These are phyloP conservation scores for Trichosporon sp. DNA, from an alignment of 1,284 basidiomycete species.

Conservation along the genomic window DNA sequence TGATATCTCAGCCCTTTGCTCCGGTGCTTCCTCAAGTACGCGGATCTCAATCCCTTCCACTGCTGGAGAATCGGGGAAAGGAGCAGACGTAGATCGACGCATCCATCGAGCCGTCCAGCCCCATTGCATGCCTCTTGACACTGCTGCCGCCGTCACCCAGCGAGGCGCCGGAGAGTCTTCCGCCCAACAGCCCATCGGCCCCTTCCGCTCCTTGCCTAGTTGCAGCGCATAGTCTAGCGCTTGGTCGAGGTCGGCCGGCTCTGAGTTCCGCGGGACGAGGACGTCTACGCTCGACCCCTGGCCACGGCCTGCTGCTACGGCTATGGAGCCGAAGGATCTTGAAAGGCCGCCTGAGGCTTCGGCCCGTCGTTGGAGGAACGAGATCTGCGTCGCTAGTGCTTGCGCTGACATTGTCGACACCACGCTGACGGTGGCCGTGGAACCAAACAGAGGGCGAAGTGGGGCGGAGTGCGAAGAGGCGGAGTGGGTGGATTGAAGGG, in stretches of 20 bases:
- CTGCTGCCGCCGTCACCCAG: background rate
- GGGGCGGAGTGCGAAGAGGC: too few species aligned
- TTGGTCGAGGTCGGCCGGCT: background rate
- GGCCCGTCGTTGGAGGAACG: background rate
- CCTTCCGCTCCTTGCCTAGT: background rate
- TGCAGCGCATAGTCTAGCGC: background rate
- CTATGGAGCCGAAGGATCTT: background rate
- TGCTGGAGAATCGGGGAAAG: background rate
- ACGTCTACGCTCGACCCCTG: background rate
- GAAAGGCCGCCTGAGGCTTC: background rate
- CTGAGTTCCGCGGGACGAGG: background rate
- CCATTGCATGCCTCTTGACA: background rate
- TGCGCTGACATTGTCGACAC: background rate
- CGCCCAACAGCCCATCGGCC: background rate
- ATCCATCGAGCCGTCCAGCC: conserved; percentile 3
- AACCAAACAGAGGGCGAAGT: too few species aligned
- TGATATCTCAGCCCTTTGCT: background rate
- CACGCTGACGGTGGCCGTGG: too few species aligned
- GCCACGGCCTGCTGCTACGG: background rate
- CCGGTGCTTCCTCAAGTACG: background rate
- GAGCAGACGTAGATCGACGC: background rate
- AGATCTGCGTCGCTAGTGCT: background rate
- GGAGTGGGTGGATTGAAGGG: too few species aligned
- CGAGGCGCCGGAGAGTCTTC: background rate
- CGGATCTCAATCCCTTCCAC: background rate